Evolutionary conservation across 148 eudicot genomes (phyloP).

Genomic region (Nepenthes mirabilis): DNA sequence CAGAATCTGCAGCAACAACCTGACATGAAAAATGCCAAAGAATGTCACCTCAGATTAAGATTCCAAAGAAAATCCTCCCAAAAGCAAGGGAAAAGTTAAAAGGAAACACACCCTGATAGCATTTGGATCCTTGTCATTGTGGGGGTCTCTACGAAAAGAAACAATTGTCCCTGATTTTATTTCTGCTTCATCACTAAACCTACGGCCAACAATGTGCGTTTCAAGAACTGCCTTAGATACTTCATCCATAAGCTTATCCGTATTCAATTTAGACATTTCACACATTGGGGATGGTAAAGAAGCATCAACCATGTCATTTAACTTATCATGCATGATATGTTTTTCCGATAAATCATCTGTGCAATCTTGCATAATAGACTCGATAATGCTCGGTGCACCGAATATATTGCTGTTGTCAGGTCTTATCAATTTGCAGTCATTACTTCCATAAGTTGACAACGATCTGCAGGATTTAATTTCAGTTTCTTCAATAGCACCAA

Average conservation of each 20-base stretch:
- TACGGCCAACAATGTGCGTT: constrained; percentile 79
- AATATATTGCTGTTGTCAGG: constrained; percentile 3
- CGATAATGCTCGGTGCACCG: neutral
- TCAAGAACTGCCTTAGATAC: constrained; percentile 29
- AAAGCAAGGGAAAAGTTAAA: constrained; percentile 4
- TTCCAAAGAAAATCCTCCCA: neutral
- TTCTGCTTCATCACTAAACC: constrained; percentile 38
- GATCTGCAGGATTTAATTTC: neutral
- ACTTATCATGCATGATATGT: constrained; percentile 9
- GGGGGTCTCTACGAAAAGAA: constrained; percentile 48
- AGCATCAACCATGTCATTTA: constrained; percentile 6
- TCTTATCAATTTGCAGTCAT: constrained; percentile 8
- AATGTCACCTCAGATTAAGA: constrained; percentile 5
- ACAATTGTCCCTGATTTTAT: constrained; percentile 36
- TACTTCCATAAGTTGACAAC: neutral
- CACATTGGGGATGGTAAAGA: constrained; percentile 7
- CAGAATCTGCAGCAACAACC: constrained; percentile 55
- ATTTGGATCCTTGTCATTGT: constrained; percentile 65
- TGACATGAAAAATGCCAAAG: constrained; percentile 22
- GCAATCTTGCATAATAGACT: constrained; percentile 5
- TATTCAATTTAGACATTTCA: constrained; percentile 14
- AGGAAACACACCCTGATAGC: constrained; percentile 60
- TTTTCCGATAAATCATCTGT: constrained; percentile 12
- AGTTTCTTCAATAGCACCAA: constrained; percentile 11
- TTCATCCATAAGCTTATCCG: constrained; percentile 17